Evolutionary conservation across 768 basidiomycete genomes (phyloP).

Genomic region (Vararia minispora): DNA sequence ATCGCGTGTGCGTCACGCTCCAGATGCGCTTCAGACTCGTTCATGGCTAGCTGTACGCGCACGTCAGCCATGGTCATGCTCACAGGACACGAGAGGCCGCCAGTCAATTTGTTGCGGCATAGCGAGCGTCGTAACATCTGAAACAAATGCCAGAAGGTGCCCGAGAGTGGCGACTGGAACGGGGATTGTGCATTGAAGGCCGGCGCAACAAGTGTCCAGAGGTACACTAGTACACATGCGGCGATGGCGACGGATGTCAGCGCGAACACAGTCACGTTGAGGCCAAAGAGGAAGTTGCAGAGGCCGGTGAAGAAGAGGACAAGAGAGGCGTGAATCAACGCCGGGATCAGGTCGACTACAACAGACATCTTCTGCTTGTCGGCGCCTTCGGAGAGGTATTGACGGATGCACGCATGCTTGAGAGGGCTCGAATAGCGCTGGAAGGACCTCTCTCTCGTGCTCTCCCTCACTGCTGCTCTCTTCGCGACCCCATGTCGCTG

Average conservation of each 20-base stretch:
- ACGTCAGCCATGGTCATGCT: slow-evolving; percentile 3
- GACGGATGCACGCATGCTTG: slow-evolving; percentile 29
- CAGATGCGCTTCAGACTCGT: neutral
- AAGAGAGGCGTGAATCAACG: slow-evolving; percentile 36
- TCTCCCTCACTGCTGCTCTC: too few relatives aligned
- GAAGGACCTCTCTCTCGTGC: too few relatives aligned
- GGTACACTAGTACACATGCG: slow-evolving; percentile 9
- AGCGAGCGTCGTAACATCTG: slow-evolving; percentile 1
- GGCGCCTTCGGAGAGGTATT: slow-evolving; percentile 28
- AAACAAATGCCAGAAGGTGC: slow-evolving; percentile 3
- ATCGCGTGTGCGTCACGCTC: slow-evolving; percentile 2
- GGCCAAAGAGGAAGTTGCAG: slow-evolving; percentile 28
- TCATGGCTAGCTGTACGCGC: slow-evolving; percentile 1
- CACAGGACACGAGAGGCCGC: neutral
- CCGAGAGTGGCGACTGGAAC: slow-evolving; percentile 5
- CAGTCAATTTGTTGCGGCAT: slow-evolving; percentile 3
- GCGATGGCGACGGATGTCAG: slow-evolving; percentile 3
- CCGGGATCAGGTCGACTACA: slow-evolving; percentile 32
- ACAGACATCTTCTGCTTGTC: slow-evolving; percentile 27
- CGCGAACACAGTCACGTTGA: slow-evolving; percentile 7
- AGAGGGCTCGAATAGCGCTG: slow-evolving; percentile 17
- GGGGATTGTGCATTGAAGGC: slow-evolving; percentile 5
- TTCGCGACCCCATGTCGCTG: too few relatives aligned
- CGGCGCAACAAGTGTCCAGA: slow-evolving; percentile 1
- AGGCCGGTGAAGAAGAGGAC: slow-evolving; percentile 41